phyloP scores from a whole-genome alignment of 805 yeast genomes.

The Alloascoidea hylecoeti region DNA sequence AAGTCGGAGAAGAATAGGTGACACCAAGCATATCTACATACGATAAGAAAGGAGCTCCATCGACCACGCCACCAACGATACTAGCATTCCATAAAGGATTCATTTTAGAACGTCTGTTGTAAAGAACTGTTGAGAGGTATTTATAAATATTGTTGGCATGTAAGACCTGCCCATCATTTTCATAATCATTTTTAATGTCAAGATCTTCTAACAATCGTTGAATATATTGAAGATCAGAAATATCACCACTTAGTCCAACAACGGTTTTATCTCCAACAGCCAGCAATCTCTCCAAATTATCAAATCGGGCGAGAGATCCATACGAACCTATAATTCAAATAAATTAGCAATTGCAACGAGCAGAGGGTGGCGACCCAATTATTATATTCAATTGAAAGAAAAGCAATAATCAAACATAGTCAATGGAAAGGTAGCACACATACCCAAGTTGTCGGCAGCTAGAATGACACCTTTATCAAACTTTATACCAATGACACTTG shows the following conservation, averaged over 20 bases:
- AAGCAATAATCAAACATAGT: too few relatives aligned
- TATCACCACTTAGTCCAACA: slow-evolving; percentile 91
- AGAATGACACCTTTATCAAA: slow-evolving; percentile 81
- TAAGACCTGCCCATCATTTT: slow-evolving; percentile 49
- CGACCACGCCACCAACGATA: slow-evolving; percentile 77
- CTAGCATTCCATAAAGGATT: slow-evolving; percentile 94
- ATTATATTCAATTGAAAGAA: too few relatives aligned
- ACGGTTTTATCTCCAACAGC: slow-evolving; percentile 76
- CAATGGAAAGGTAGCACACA: too few relatives aligned
- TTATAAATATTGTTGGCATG: slow-evolving; percentile 84
- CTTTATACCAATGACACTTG: slow-evolving; percentile 86
- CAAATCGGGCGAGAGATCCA: slow-evolving; percentile 84
- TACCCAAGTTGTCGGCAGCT: slow-evolving; percentile 87
- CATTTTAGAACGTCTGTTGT: slow-evolving; percentile 82
- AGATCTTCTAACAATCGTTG: slow-evolving; percentile 64
- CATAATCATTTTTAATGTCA: slow-evolving; percentile 69
- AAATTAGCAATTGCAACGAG: too few relatives aligned
- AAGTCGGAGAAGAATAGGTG: slow-evolving; percentile 71
- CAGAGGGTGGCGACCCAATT: too few relatives aligned
- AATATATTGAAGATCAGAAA: slow-evolving; percentile 83
- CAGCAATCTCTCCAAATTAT: slow-evolving; percentile 71
- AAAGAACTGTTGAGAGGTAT: slow-evolving; percentile 73
- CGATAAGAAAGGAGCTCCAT: slow-evolving; percentile 57
- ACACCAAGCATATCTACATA: slow-evolving; percentile 91
- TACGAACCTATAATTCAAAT: slow-evolving; percentile 42